These are phyloP conservation scores for Alliaria petiolata DNA, from an alignment of 345 rosid species.

Conservation along the genomic window DNA sequence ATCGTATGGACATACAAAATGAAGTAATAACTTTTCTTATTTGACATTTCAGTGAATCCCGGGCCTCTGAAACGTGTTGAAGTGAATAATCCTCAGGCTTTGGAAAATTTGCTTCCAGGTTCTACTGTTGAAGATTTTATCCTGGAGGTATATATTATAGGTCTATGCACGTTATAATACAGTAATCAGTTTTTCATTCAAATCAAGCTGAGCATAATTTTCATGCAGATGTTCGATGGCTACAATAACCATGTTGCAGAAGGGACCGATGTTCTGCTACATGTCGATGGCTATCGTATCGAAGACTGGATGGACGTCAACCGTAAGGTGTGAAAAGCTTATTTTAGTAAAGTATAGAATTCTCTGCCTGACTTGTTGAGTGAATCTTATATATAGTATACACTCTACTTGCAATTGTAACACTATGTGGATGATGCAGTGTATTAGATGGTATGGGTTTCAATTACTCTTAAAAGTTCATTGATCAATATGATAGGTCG, in stretches of 20 bases:
- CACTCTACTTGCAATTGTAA: not conserved
- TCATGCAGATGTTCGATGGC: conserved; percentile 51
- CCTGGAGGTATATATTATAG: conserved; percentile 48
- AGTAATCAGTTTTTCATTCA: not conserved
- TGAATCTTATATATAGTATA: not conserved
- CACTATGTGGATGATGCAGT: not conserved
- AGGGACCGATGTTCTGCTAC: conserved; percentile 42
- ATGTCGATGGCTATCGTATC: conserved; percentile 41
- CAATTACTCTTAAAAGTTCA: not conserved
- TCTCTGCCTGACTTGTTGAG: not conserved
- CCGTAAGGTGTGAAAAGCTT: conserved; percentile 39
- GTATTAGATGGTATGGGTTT: not conserved
- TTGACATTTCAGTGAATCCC: conserved; percentile 44
- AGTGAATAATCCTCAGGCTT: conserved; percentile 23
- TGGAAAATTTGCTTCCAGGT: conserved; percentile 43
- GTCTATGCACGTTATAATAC: not conserved
- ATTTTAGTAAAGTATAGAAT: not conserved
- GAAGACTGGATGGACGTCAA: conserved; percentile 33
- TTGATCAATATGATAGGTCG: conserved; percentile 41
- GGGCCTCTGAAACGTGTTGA: conserved; percentile 37
- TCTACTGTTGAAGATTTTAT: conserved; percentile 39
- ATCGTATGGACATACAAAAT: not conserved
- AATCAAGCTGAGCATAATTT: not conserved
- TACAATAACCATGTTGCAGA: conserved; percentile 49
- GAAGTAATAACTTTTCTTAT: not conserved